phyloP scores from a whole-genome alignment of 495 filamentous ascomycete species.

The Zalerion maritima region DNA sequence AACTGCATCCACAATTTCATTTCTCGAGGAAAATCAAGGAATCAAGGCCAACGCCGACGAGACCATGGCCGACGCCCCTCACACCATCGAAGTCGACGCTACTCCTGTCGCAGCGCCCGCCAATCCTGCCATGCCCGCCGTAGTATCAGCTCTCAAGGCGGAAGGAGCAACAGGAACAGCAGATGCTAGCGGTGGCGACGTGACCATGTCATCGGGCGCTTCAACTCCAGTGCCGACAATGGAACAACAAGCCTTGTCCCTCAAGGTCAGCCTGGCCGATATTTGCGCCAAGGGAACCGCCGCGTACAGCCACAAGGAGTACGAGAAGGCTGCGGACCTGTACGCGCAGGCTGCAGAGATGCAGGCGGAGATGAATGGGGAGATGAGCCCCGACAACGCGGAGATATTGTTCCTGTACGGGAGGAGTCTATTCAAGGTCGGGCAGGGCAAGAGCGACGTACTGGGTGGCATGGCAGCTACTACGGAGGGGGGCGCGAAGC shows the following conservation, averaged over 20 bases:
- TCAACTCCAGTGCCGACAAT: conserved; percentile 17
- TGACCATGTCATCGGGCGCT: no score
- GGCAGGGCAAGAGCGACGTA: conserved; percentile 86
- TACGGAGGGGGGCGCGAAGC: conserved; percentile 41
- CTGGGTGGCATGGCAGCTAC: conserved; percentile 68
- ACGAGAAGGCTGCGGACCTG: conserved; percentile 65
- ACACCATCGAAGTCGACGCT: no score
- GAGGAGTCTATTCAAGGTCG: conserved; percentile 80
- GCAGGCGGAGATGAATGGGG: conserved; percentile 83
- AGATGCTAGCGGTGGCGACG: no score
- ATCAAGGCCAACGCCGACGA: no score
- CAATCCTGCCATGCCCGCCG: no score
- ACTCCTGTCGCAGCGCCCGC: no score
- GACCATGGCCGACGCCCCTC: no score
- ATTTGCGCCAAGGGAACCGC: conserved; percentile 39
- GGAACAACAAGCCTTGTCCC: conserved; percentile 27
- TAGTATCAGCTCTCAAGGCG: no score
- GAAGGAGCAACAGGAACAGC: no score
- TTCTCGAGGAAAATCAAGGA: no score
- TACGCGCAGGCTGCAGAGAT: conserved; percentile 81
- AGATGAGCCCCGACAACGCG: conserved; percentile 76
- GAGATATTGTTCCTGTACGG: conserved; percentile 90
- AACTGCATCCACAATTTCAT: no score
- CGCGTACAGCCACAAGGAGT: conserved; percentile 70
- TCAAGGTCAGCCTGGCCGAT: conserved; percentile 43